Conservation (phyloP, 495 filamentous ascomycete genomes). For the Lasiosphaeria hispida region DNA sequence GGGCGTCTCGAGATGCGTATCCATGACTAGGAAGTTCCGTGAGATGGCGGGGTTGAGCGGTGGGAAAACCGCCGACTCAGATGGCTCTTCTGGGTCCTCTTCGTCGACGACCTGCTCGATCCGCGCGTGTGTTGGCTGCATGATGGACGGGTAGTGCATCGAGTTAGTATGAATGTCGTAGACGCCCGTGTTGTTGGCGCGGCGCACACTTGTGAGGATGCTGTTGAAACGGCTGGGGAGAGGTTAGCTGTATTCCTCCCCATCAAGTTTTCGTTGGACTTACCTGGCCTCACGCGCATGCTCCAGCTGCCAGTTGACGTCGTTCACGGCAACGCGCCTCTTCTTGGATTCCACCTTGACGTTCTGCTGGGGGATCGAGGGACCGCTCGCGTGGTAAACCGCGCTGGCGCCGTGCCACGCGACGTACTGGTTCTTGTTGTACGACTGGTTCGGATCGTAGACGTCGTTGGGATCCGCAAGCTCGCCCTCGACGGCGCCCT, state of each 20-base stretch:
- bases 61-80: conserved; percentile 52
- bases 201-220: conserved; percentile 60
- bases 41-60: conserved; percentile 62
- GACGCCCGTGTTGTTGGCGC: conserved; percentile 66
- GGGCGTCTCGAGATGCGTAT: conserved; percentile 65
- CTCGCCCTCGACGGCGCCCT: conserved; percentile 85
- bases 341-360: conserved; percentile 76
- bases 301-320: conserved; percentile 96
- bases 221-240: conserved; percentile 75
- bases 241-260: conserved; percentile 13
- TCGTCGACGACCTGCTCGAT: conserved; percentile 63
- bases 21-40: conserved; percentile 72
- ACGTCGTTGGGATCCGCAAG: conserved; percentile 82
- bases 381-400: conserved; percentile 83
- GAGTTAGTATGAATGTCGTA: conserved; percentile 93
- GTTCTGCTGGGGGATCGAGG: conserved; percentile 70
- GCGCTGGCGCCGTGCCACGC: conserved; percentile 96
- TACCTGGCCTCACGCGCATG: conserved; percentile 89
- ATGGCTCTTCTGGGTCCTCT: conserved; percentile 18
- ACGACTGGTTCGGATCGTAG: conserved; percentile 68
- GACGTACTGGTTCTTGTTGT: conserved; percentile 95
- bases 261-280: conserved; percentile 23
- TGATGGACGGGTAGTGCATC: conserved; percentile 81
- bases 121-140: conserved; percentile 83
- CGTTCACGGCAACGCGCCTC: conserved; percentile 81